These are phyloP conservation scores for Nectriaceae sp. DNA, from an alignment of 2,329 filamentous ascomycete genomes.

Conservation along the genomic window DNA sequence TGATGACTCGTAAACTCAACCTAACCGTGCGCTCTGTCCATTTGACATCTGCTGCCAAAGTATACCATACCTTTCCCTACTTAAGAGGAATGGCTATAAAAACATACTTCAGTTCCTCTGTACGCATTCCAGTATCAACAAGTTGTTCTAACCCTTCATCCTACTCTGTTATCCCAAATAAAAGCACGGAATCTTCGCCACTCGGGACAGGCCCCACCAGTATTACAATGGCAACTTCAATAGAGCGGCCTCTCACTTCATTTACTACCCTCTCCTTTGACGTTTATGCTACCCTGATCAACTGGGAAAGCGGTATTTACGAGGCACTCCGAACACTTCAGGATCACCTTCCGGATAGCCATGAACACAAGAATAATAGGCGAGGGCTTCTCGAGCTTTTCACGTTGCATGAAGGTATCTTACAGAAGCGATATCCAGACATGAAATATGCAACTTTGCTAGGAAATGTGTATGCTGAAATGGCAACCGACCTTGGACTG, in stretches of 20 bases:
- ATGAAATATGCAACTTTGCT: slow-evolving; percentile 62
- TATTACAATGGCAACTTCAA: not conserved
- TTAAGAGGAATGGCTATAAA: no score
- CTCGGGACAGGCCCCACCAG: no score
- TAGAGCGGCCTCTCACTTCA: not conserved
- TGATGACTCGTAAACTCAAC: no score
- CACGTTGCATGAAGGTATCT: slow-evolving; percentile 45
- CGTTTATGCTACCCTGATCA: slow-evolving; percentile 76
- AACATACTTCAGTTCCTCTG: no score
- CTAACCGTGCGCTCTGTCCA: no score
- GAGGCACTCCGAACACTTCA: slow-evolving; percentile 52
- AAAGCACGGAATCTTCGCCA: no score
- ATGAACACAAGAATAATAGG: slow-evolving; percentile 32
- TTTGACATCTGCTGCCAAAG: no score
- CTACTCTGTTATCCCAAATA: no score
- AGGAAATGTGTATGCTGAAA: slow-evolving; percentile 42
- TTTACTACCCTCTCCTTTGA: slow-evolving; percentile 63
- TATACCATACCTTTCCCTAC: no score
- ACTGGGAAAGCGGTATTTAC: slow-evolving; percentile 71
- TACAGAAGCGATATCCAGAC: slow-evolving; percentile 55
- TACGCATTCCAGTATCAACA: no score
- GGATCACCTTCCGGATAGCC: slow-evolving; percentile 32
- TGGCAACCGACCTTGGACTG: slow-evolving; percentile 45
- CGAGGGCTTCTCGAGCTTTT: slow-evolving; percentile 42
- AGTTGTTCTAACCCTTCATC: no score